Conservation (phyloP, 495 filamentous ascomycete species). For the Immersiella caudata region DNA sequence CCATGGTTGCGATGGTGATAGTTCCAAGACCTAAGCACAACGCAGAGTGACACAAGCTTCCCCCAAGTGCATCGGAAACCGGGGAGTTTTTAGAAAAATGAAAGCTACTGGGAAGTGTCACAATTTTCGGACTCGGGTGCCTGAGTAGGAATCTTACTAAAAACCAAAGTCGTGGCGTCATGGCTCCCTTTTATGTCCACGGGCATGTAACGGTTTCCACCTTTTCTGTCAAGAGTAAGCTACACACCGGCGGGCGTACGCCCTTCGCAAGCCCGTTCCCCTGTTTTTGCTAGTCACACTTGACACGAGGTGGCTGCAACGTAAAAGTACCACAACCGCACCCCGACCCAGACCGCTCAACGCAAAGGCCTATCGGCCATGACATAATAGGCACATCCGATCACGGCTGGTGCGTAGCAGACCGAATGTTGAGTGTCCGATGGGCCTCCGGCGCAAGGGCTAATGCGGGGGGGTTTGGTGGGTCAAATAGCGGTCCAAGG, state of each 20-base stretch:
- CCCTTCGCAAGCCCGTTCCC: background rate
- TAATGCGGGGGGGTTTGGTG: slow-evolving; percentile 6
- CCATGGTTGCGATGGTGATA: background rate
- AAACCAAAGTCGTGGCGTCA: slow-evolving; percentile 3
- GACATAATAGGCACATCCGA: background rate
- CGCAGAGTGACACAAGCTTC: background rate
- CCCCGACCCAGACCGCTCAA: background rate
- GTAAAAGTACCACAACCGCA: background rate
- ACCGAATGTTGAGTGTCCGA: slow-evolving; percentile 3
- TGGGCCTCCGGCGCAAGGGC: slow-evolving; percentile 3
- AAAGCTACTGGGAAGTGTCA: background rate
- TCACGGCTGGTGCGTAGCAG: background rate
- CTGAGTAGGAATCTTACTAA: background rate
- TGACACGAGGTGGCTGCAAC: background rate
- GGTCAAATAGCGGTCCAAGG: background rate
- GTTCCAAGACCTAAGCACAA: background rate
- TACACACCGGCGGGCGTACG: background rate
- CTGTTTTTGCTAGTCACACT: background rate
- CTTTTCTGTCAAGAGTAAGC: background rate
- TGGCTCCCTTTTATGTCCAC: background rate
- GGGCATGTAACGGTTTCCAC: background rate
- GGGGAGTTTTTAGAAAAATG: background rate
- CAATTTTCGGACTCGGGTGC: background rate
- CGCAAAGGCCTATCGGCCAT: background rate
- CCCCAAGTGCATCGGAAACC: background rate